These are phyloP conservation scores for Arabis alpina DNA, from an alignment of 345 rosid genomes.

Conservation along the genomic window DNA sequence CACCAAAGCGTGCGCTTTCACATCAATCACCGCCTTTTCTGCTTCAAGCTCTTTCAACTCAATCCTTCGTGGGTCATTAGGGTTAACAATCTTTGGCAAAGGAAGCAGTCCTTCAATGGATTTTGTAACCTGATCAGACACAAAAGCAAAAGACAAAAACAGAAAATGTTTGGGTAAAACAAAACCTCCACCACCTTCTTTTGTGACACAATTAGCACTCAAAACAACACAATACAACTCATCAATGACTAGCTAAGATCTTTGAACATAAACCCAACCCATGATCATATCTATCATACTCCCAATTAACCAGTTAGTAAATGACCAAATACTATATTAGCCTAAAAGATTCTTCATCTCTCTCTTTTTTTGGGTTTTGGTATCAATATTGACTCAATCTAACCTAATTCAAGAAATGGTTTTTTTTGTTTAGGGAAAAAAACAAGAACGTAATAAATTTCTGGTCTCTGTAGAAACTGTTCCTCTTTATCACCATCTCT, in stretches of 20 bases:
- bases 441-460: background rate
- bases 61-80: conserved; percentile 56
- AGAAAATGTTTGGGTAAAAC: conserved; percentile 50
- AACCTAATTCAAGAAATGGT: conserved; percentile 18
- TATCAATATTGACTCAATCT: conserved; percentile 17
- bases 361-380: conserved; percentile 19
- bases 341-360: conserved; percentile 18
- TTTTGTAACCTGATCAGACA: conserved; percentile 68
- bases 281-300: too few relatives aligned
- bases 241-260: background rate
- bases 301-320: too few relatives aligned
- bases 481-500: conserved; percentile 40
- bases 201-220: conserved; percentile 44
- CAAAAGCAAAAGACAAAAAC: conserved; percentile 33
- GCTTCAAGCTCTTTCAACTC: conserved; percentile 68
- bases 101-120: conserved; percentile 74
- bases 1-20: conserved; percentile 59
- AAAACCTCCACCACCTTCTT: conserved; percentile 38
- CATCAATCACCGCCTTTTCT: conserved; percentile 59
- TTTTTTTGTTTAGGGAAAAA: background rate
- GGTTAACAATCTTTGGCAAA: conserved; percentile 42
- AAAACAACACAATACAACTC: conserved; percentile 30
- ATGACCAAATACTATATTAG: too few relatives aligned
- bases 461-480: conserved; percentile 43
- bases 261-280: too few relatives aligned